Evolutionary conservation across 331 rosid species (phyloP), one percentile per base, ranked within the genome.

Genomic region (Quercus phellos): DNA sequence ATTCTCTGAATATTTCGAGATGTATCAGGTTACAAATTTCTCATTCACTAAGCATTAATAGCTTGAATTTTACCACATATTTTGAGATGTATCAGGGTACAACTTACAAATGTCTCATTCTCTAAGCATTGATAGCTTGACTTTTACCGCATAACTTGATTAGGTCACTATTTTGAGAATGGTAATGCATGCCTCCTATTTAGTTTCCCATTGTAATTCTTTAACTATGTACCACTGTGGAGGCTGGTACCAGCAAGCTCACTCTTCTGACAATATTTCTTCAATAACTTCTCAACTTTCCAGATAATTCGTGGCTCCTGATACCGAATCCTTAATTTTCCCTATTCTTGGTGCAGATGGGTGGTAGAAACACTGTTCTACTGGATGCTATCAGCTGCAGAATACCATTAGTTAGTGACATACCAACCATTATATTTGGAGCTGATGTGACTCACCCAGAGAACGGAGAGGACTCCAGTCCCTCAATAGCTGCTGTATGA

Each of bases 371-470:
- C 80, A 93, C 98, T 18, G 98, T 93, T 82, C 98, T 93, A 79
- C 86, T 91, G 73, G 98, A 93, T 72, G 98, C 98, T 66, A 84
- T 91, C 46, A 93, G 98, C 90, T 91, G 93, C 88, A 91, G 92
- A 84, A 93, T 93, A 81, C 98, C 98, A 42, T 83, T 93, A 74
- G 98, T 93, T 51, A 90, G 98, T 75, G 98, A 93, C 79, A 92
- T 93, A 66, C 98, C 98, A 43, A 93, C 98, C 78, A 93, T 93
- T 67, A 93, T 93, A 66, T 93, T 93, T 22, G 98, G 98, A 82
- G 98, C 98, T 8, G 98, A 93, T 63, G 98, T 93, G 79, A 91
- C 98, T 1, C 98, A 93, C 83, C 98, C 98, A n/a, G 98, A 93
- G 85, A 93, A 93, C 38, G 98, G 98, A 75, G 98, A 93, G 85